Evolutionary conservation across 345 rosid genomes (phyloP).

Genomic region (Boechera retrofracta): DNA sequence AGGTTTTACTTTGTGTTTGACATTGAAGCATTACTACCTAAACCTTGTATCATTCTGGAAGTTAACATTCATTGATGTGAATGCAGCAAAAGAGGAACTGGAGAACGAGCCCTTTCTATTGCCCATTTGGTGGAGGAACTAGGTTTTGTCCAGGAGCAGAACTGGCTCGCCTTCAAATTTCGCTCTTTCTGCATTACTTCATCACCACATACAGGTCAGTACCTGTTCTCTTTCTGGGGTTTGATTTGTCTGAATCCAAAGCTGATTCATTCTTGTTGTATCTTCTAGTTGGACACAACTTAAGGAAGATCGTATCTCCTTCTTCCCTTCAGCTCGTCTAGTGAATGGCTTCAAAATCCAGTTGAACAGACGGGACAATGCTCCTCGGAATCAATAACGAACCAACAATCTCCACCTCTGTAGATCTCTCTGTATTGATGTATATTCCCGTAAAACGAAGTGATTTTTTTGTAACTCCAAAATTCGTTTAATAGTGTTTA

Average conservation of each 20-base stretch:
- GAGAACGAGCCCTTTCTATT: slow-evolving; percentile 69
- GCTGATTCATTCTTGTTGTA: slow-evolving; percentile 16
- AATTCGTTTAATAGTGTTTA: background rate
- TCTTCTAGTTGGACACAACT: slow-evolving; percentile 70
- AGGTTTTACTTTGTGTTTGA: slow-evolving; percentile 48
- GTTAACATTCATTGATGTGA: slow-evolving; percentile 15
- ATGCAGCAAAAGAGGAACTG: slow-evolving; percentile 81
- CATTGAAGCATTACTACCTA: slow-evolving; percentile 1
- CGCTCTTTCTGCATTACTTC: slow-evolving; percentile 78
- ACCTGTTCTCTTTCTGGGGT: slow-evolving; percentile 13
- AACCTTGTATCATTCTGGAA: background rate
- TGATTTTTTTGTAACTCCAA: slow-evolving; percentile 24
- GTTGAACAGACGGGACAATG: slow-evolving; percentile 43
- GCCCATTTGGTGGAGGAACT: slow-evolving; percentile 90
- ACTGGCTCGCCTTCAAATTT: slow-evolving; percentile 85
- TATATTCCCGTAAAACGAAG: slow-evolving; percentile 32
- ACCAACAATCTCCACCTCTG: slow-evolving; percentile 20
- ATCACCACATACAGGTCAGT: slow-evolving; percentile 62
- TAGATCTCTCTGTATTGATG: slow-evolving; percentile 28
- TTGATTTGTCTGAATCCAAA: slow-evolving; percentile 4
- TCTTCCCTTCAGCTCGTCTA: slow-evolving; percentile 86
- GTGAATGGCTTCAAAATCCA: slow-evolving; percentile 80
- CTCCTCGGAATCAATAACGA: slow-evolving; percentile 2
- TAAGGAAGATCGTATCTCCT: slow-evolving; percentile 72
- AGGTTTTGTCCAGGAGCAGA: slow-evolving; percentile 93